Conservation (phyloP, 2,329 filamentous ascomycete species). For the Penicillium sp. region DNA sequence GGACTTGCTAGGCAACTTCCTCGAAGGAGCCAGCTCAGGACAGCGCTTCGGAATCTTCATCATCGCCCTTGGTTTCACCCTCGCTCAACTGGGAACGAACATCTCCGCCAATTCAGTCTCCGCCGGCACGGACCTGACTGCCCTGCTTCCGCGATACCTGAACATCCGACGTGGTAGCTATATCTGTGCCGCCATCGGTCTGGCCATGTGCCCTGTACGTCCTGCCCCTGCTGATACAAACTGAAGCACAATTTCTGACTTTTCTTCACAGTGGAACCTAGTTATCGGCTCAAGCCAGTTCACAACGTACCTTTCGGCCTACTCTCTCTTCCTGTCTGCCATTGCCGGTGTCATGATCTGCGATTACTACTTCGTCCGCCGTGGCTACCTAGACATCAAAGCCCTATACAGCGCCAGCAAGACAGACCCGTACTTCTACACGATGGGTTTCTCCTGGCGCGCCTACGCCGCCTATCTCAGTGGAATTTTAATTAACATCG, state of each 20-base stretch:
- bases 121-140: constrained; percentile 78
- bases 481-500: constrained; percentile 85
- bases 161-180: constrained; percentile 86
- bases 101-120: constrained; percentile 85
- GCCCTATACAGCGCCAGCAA: constrained; percentile 72
- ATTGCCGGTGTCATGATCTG: constrained; percentile 87
- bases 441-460: constrained; percentile 73
- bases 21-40: constrained; percentile 65
- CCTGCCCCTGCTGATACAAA: neutral
- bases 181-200: constrained; percentile 73
- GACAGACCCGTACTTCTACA: constrained; percentile 67
- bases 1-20: constrained; percentile 63
- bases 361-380: constrained; percentile 85
- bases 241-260: constrained; percentile 12
- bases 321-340: constrained; percentile 89
- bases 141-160: constrained; percentile 73
- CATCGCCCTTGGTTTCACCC: constrained; percentile 66
- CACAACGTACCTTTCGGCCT: constrained; percentile 86
- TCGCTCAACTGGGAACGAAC: constrained; percentile 82
- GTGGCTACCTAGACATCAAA: constrained; percentile 74
- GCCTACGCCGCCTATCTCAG: constrained; percentile 78
- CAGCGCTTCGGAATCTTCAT: constrained; percentile 75
- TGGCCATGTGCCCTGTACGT: constrained; percentile 76
- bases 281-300: constrained; percentile 75
- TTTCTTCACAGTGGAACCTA: constrained; percentile 56